Evolutionary conservation across 1,139 yeast genomes (phyloP).

Genomic region (Saccharomyces hybrid): DNA sequence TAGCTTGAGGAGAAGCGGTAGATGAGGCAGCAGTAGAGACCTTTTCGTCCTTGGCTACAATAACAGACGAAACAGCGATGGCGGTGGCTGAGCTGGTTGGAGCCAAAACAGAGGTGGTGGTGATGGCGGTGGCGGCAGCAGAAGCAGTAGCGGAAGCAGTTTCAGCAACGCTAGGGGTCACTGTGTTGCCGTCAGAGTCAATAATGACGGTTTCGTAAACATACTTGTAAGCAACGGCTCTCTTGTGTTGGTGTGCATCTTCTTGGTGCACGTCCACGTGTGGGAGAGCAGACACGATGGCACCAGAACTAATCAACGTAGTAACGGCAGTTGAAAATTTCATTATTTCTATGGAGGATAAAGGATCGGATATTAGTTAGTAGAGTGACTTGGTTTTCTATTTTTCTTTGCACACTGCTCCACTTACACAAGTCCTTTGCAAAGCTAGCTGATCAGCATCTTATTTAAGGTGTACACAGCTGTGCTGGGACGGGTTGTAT

Average conservation of each 20-base stretch:
- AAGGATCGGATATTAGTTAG: conserved; percentile 11
- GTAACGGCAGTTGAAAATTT: conserved; percentile 33
- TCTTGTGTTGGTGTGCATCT: conserved; percentile 53
- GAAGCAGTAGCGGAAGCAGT: conserved; percentile 8
- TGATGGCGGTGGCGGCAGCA: conserved; percentile 14
- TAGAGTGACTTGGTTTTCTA: background rate
- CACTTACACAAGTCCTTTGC: background rate
- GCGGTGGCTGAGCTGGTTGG: conserved; percentile 13
- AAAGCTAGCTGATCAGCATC: background rate
- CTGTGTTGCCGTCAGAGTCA: conserved; percentile 53
- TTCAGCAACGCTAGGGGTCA: conserved; percentile 12
- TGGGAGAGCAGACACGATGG: conserved; percentile 20
- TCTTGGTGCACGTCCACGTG: conserved; percentile 22
- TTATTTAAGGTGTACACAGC: background rate
- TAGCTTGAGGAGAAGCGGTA: conserved; percentile 28
- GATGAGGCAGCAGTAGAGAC: conserved; percentile 13
- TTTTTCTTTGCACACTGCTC: background rate
- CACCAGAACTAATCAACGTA: conserved; percentile 7
- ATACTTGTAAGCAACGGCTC: conserved; percentile 73
- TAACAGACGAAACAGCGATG: background rate
- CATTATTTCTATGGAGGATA: conserved; percentile 25
- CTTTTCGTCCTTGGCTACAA: background rate
- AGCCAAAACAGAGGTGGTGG: conserved; percentile 22
- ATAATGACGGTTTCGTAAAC: conserved; percentile 73
- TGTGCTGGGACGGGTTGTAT: background rate